Evolutionary conservation across 225 moss, liverwort and hornwort species (phyloP).

Genomic region (Rhytidiadelphus loreus): DNA sequence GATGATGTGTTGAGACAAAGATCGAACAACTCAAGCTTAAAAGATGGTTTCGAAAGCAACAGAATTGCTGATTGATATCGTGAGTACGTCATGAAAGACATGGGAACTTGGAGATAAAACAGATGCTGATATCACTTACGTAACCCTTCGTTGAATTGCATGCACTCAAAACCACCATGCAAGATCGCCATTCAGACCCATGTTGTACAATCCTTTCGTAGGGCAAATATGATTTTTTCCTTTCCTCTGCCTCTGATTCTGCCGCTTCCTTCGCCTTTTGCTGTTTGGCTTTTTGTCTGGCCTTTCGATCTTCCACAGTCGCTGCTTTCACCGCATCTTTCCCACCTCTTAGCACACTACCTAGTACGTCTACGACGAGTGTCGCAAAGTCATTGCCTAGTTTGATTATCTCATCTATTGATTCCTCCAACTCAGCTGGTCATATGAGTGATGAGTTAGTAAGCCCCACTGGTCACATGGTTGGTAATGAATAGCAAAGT

Average conservation of each 20-base stretch:
- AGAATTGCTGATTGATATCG: not conserved
- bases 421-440: not conserved
- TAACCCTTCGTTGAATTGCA: slow-evolving; percentile 4
- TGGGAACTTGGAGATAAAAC: not conserved
- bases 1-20: not conserved
- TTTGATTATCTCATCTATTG: not conserved
- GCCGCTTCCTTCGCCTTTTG: not conserved
- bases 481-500: not conserved
- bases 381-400: not conserved
- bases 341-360: not conserved
- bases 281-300: not conserved
- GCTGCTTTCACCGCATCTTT: not conserved
- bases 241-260: not conserved
- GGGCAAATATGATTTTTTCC: not conserved
- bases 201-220: not conserved
- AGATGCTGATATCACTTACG: not conserved
- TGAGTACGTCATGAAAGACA: not conserved
- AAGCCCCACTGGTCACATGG: not conserved
- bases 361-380: not conserved
- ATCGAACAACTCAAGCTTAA: not conserved
- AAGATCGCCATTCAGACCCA: not conserved
- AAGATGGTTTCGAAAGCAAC: not conserved
- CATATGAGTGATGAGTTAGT: not conserved
- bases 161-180: slow-evolving; percentile 13
- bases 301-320: not conserved